A percentile compares a stretch with the other conserved stretches of the same genome.
Conservation (phyloP, 352 stramenopile genomes). For the Globisporangium abappressorium region DNA sequence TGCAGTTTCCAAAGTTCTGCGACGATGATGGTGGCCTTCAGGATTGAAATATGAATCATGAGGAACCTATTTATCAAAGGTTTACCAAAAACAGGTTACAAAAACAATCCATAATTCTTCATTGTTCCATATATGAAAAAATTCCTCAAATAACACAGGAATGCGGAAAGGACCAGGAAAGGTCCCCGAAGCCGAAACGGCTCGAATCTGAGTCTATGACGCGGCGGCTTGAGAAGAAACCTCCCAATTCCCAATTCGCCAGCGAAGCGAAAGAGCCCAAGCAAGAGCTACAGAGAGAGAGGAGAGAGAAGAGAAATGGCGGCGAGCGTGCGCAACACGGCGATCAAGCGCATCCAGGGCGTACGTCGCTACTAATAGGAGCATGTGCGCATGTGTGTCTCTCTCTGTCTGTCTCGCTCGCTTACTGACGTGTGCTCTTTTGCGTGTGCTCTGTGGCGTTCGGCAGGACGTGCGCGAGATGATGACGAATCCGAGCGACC, state of each 20-base stretch:
- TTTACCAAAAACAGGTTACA: no score
- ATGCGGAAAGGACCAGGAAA: background rate
- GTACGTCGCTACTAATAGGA: background rate
- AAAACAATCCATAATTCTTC: no score
- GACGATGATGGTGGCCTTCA: no score
- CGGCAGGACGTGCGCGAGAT: constrained; percentile 84
- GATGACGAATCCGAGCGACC: constrained; percentile 85
- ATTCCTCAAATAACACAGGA: background rate
- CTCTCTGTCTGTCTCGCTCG: background rate
- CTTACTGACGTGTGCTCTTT: background rate
- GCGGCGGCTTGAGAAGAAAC: background rate
- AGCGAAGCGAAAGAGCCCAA: background rate
- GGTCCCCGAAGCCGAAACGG: background rate
- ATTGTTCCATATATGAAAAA: no score
- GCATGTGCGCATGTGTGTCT: background rate
- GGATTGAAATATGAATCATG: no score
- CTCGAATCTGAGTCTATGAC: background rate
- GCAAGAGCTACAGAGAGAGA: background rate
- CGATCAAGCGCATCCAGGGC: constrained; percentile 5
- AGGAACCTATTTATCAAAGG: no score
- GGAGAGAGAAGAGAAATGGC: background rate
- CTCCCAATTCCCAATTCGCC: background rate
- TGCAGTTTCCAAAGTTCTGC: no score
- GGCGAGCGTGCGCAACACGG: constrained; percentile 1
- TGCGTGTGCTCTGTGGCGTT: background rate